A percentile compares a stretch with the other conserved stretches of the same genome.
These are phyloP conservation scores for Mycena haematopus DNA, from an alignment of 768 basidiomycete species.

Conservation along the genomic window DNA sequence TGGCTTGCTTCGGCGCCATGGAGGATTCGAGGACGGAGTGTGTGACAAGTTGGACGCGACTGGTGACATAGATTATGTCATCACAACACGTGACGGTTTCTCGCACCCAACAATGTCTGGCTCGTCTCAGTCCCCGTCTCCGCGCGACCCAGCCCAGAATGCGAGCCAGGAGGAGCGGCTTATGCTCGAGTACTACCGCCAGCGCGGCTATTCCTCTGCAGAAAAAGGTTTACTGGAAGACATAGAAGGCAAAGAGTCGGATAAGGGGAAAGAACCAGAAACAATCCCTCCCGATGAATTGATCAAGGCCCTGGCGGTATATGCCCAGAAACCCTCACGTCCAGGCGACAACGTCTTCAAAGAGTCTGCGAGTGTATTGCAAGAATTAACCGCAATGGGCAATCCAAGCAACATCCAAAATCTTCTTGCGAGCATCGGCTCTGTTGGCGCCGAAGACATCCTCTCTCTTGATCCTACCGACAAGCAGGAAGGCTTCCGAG, in stretches of 20 bases:
- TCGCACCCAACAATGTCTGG: constrained; percentile 51
- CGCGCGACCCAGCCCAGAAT: constrained; percentile 36
- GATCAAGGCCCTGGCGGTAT: constrained; percentile 65
- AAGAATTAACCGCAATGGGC: constrained; percentile 72
- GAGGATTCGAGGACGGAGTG: constrained; percentile 11
- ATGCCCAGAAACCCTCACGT: constrained; percentile 69
- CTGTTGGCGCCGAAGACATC: constrained; percentile 83
- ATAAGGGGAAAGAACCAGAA: constrained; percentile 50
- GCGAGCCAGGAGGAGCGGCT: constrained; percentile 49
- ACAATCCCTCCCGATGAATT: constrained; percentile 56
- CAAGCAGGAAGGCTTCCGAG: constrained; percentile 84
- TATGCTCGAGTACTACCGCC: constrained; percentile 56
- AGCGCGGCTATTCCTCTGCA: constrained; percentile 53
- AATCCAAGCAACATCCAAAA: constrained; percentile 77
- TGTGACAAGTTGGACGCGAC: not conserved
- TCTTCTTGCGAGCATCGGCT: constrained; percentile 77
- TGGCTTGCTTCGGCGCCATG: constrained; percentile 52
- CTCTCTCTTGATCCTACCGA: constrained; percentile 83
- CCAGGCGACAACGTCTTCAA: constrained; percentile 76
- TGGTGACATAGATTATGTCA: no score
- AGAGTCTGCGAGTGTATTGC: constrained; percentile 67
- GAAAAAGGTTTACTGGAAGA: constrained; percentile 56
- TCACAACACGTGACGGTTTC: not conserved
- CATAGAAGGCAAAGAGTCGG: constrained; percentile 45
- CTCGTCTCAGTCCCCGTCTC: constrained; percentile 54